A percentile compares a stretch with the other conserved stretches of the same genome.
phyloP scores from a whole-genome alignment of 2,329 filamentous ascomycete genomes.

The Aspergillus pseudoviridinutans region DNA sequence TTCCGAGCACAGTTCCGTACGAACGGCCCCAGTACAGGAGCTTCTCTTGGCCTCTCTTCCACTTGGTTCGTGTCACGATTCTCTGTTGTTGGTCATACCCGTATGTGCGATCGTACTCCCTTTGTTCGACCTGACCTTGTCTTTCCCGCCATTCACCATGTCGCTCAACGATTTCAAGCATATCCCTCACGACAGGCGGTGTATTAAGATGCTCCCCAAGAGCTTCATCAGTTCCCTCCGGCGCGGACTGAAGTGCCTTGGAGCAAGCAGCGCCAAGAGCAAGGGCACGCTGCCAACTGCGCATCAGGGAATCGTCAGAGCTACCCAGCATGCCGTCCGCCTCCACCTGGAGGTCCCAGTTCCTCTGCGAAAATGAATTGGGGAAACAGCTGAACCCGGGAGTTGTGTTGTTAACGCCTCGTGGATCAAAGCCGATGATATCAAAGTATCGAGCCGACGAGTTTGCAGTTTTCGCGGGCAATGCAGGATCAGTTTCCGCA shows the following conservation, averaged over 20 bases:
- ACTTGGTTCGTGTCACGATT: slow-evolving; percentile 25
- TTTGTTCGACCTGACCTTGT: slow-evolving; percentile 24
- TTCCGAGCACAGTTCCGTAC: slow-evolving; percentile 46
- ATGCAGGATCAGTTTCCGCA: slow-evolving; percentile 23
- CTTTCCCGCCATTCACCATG: slow-evolving; percentile 38
- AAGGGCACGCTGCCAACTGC: slow-evolving; percentile 30
- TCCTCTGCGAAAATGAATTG: slow-evolving; percentile 21
- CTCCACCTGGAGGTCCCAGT: slow-evolving; percentile 33
- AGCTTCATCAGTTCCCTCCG: slow-evolving; percentile 16
- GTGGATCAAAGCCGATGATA: slow-evolving; percentile 44
- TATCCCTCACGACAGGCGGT: slow-evolving; percentile 30
- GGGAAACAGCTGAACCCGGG: slow-evolving; percentile 41
- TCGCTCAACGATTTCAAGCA: slow-evolving; percentile 36
- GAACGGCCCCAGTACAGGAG: slow-evolving; percentile 42
- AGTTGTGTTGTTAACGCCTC: slow-evolving; percentile 41
- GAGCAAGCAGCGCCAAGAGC: slow-evolving; percentile 34
- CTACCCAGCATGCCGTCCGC: slow-evolving; percentile 36
- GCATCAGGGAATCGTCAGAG: slow-evolving; percentile 22
- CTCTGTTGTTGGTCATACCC: slow-evolving; percentile 17
- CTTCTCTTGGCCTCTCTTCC: slow-evolving; percentile 25
- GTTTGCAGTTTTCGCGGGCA: background rate
- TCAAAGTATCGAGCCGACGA: slow-evolving; percentile 32
- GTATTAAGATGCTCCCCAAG: slow-evolving; percentile 34
- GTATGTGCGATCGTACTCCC: slow-evolving; percentile 9
- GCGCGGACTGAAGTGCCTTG: slow-evolving; percentile 14